phyloP scores from a whole-genome alignment of 2,329 filamentous ascomycete genomes.

The Trichoderma afroharzianum region DNA sequence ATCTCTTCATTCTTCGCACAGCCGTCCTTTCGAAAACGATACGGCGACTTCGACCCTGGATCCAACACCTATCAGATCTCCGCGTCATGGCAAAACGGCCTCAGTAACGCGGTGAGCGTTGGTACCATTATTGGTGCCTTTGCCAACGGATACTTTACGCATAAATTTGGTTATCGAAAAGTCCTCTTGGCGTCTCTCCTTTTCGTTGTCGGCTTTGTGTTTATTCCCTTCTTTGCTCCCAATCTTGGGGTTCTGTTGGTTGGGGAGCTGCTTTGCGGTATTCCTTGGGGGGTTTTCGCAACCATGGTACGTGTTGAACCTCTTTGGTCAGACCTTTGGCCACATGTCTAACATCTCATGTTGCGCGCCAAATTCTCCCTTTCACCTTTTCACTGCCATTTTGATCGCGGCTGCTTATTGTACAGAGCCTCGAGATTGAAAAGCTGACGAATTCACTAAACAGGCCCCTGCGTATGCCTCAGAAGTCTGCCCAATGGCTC shows the following conservation, averaged over 20 bases:
- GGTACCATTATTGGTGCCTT: constrained; percentile 46
- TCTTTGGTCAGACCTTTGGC: not conserved
- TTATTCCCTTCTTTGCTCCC: not conserved
- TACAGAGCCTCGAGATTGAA: not conserved
- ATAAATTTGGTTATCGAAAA: constrained; percentile 37
- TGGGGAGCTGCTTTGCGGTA: not conserved
- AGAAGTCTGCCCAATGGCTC: constrained; percentile 18
- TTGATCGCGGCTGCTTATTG: not conserved
- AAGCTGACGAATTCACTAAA: not conserved
- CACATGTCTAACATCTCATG: not conserved
- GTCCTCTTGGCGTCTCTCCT: not conserved
- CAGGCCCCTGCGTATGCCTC: constrained; percentile 18
- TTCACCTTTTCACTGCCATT: not conserved
- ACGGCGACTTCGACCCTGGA: not conserved
- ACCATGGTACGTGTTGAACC: not conserved
- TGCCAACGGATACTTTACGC: constrained; percentile 21
- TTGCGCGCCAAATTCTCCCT: not conserved
- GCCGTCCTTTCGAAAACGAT: constrained; percentile 19
- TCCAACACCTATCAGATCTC: constrained; percentile 29
- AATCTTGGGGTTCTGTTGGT: not conserved
- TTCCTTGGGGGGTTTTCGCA: not conserved
- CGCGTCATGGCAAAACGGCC: constrained; percentile 47
- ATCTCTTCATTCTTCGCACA: constrained; percentile 37
- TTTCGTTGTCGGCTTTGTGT: not conserved
- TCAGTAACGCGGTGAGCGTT: constrained; percentile 42